A percentile compares a stretch with the other conserved stretches of the same genome.
phyloP scores from a whole-genome alignment of 345 rosid genomes.

The Viola odorata region DNA sequence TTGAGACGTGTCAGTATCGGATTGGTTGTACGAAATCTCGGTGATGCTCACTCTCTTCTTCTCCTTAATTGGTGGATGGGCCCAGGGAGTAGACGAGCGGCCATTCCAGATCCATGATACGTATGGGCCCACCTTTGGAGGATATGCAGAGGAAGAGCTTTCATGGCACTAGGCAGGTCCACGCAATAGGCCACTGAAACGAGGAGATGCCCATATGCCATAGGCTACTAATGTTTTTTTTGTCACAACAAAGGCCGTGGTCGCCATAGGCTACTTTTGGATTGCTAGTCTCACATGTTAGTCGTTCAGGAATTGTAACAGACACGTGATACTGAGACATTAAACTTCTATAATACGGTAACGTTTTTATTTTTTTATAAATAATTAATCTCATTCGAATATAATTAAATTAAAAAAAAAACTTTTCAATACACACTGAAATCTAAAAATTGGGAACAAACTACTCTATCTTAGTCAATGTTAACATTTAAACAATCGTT shows the following conservation, averaged over 20 bases:
- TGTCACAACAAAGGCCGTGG: no score
- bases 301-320: background rate
- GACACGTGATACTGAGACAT: slow-evolving; percentile 16
- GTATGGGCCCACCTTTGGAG: background rate
- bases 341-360: no score
- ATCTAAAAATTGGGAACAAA: no score
- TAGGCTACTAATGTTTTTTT: no score
- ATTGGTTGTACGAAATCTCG: slow-evolving; percentile 14
- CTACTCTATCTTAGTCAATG: no score
- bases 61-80: slow-evolving; percentile 1
- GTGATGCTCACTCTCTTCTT: background rate
- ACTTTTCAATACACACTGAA: no score
- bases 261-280: background rate
- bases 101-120: slow-evolving; percentile 10
- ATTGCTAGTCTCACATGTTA: background rate
- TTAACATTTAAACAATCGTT: no score
- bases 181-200: background rate
- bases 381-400: no score
- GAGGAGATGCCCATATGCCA: background rate
- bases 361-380: no score
- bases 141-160: background rate
- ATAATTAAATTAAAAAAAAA: no score
- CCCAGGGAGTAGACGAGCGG: slow-evolving; percentile 1
- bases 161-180: background rate
- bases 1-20: slow-evolving; percentile 15